A percentile compares a stretch with the other conserved stretches of the same genome.
Conservation (phyloP, 164 flowering plant genomes). For the Kalanchoe fedtschenkoi region DNA sequence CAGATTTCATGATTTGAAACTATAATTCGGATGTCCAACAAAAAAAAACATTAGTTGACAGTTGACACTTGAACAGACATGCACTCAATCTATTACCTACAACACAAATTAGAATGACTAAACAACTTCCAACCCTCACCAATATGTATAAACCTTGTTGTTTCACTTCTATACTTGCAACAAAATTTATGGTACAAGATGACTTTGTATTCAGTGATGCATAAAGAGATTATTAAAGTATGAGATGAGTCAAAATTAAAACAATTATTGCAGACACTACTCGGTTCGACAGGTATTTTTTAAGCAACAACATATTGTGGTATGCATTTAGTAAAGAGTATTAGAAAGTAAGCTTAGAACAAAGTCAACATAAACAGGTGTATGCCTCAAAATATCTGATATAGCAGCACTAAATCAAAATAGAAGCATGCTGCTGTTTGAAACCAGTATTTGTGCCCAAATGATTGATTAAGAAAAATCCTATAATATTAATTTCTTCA, state of each 20-base stretch:
- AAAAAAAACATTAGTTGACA: background rate
- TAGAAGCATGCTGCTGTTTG: background rate
- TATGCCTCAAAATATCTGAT: background rate
- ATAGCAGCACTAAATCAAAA: background rate
- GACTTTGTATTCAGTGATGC: background rate
- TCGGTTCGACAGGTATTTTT: background rate
- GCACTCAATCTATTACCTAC: background rate
- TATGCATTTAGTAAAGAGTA: background rate
- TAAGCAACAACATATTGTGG: background rate
- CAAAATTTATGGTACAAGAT: background rate
- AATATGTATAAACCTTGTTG: too few relatives aligned
- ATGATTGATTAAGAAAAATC: background rate
- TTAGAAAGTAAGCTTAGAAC: background rate
- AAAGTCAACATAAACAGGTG: background rate
- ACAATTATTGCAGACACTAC: background rate
- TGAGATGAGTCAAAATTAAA: too few relatives aligned
- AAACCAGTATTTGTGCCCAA: background rate
- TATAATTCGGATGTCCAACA: too few relatives aligned
- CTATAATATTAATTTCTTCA: background rate
- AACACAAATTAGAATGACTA: background rate
- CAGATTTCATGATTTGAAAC: background rate
- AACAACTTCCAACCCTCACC: background rate
- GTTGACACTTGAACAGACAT: background rate
- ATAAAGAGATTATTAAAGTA: background rate
- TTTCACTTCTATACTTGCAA: background rate